phyloP scores from a whole-genome alignment of 2,329 filamentous ascomycete species.

The Leptographium procerum region DNA sequence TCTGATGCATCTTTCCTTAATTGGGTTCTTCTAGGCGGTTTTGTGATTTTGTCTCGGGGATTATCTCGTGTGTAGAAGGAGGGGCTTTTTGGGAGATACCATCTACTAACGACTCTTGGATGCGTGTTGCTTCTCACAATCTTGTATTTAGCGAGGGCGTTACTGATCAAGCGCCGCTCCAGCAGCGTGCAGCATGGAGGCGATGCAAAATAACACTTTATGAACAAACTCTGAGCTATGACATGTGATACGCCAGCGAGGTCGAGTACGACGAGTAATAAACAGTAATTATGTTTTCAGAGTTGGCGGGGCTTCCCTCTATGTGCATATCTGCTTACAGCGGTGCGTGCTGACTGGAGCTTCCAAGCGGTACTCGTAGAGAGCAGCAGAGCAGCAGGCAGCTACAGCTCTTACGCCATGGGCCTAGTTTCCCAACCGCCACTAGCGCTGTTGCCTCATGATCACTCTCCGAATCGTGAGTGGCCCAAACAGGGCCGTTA shows the following conservation, averaged over 20 bases:
- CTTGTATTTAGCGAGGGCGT: background rate
- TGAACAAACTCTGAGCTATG: background rate
- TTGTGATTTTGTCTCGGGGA: background rate
- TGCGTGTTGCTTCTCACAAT: background rate
- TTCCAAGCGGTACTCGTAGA: no score
- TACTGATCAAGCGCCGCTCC: background rate
- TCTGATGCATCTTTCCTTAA: background rate
- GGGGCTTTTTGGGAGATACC: background rate
- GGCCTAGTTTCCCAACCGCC: background rate
- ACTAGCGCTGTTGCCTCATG: constrained; percentile 1
- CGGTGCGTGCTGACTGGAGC: background rate
- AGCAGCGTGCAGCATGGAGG: background rate
- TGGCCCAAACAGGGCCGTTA: background rate
- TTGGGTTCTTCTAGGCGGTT: background rate
- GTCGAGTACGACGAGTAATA: no score
- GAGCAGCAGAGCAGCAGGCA: background rate
- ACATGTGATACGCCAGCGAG: no score
- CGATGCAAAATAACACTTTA: background rate
- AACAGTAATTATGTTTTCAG: no score
- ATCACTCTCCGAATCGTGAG: background rate
- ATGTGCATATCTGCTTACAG: background rate
- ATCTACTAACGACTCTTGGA: background rate
- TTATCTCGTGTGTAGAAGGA: background rate
- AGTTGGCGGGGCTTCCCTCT: background rate
- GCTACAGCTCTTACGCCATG: constrained; percentile 2